phyloP scores from a whole-genome alignment of 345 rosid species.

The Cardamine resedifolia region DNA sequence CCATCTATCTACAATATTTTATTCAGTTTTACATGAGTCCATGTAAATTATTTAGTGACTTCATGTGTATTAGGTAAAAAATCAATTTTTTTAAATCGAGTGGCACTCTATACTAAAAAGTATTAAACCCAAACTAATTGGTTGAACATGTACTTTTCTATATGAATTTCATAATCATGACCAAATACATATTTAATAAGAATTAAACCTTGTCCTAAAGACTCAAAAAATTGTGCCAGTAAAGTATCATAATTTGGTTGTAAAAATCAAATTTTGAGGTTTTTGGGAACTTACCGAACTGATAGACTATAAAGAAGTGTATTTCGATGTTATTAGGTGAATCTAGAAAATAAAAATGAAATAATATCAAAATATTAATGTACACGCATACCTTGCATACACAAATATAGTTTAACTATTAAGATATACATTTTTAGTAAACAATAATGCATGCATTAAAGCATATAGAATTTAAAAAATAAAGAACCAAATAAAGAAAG shows the following conservation, averaged over 20 bases:
- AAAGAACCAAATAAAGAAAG: conserved; percentile 11
- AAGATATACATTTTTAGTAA: not conserved
- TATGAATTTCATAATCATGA: not conserved
- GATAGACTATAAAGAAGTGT: not conserved
- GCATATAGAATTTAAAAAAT: not conserved
- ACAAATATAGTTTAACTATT: not conserved
- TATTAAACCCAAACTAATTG: not conserved
- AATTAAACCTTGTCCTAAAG: not conserved
- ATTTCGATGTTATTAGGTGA: not conserved
- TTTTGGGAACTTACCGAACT: not conserved
- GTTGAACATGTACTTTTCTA: not conserved
- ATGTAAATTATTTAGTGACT: not conserved
- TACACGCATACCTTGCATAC: not conserved
- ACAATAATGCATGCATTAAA: conserved; percentile 1
- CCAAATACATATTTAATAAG: not conserved
- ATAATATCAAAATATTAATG: not conserved
- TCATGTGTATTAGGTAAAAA: not conserved
- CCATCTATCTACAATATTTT: too few species aligned
- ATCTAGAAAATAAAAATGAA: not conserved
- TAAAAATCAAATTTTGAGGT: not conserved
- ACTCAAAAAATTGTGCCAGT: not conserved
- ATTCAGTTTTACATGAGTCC: not conserved
- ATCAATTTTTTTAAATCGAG: too few species aligned
- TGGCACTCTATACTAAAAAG: too few species aligned
- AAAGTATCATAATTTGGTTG: not conserved